Base-by-base conservation (phyloP, 257 asterid species). In the Solanum corneliomulleri region DNA sequence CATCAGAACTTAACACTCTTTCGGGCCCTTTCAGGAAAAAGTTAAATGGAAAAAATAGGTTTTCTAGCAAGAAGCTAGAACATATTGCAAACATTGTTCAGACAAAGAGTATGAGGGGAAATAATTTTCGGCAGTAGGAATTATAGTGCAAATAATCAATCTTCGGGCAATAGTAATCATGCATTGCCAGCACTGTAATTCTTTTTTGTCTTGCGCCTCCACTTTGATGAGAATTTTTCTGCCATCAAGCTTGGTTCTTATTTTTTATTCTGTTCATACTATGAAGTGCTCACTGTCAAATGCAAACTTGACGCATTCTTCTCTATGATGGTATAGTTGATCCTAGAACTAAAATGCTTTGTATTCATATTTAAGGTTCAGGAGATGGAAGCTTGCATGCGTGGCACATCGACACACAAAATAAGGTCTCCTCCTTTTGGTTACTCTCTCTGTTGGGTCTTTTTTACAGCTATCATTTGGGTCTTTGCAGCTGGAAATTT, bases 341-440 rank as follows among this genome's bases (percentile, higher is more conserved):
- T 74, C 82, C 47, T 49, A 52, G 62, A 83, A 69, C 44, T 66
- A 70, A 80, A 76, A 76, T 82, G 68, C 8, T 11, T 42, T 82
- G 45, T 31, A 45, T 85, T 75, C 68, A 27, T 86, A 78, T 89
- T 75, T 71, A 92, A 97, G 99, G 99, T 90, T 95, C 99, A 78
- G 99, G 98, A 62, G 98, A 97, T 88, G 99, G 99, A 87, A 90
- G 89, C 85, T 89, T 97, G 87, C 96, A 95, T 82, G 98, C 97
- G 5, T 97, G 99, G 98, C 95, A 90, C 93, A 91, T 95, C 88
- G 90, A 90, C 76, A 93, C 95, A 80, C 93, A 92, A 69, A 87
- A 91, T 62, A 94, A 96, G 99, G 99, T 94, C 85, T 9, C 12
- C 58, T 31, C 52, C 49, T 37, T 37, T 72, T 72, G 81, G 52